Conservation (phyloP, 169 alveolate genomes). For the Cryptosporidium baileyi region DNA sequence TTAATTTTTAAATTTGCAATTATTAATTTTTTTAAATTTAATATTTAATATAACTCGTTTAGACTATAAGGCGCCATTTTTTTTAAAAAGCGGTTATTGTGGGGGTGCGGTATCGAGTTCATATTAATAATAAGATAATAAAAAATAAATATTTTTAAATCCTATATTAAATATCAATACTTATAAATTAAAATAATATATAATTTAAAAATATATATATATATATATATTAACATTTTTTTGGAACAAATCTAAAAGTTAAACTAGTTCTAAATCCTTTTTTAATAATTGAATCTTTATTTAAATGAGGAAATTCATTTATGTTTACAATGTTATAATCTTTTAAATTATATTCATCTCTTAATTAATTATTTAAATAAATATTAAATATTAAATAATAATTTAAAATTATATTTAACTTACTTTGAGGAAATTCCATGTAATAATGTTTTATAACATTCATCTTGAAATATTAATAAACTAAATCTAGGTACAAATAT, state of each 20-base stretch:
- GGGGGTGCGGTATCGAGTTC: too few relatives aligned
- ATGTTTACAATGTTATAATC: conserved; percentile 9
- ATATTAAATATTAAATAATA: background rate
- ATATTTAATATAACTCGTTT: too few relatives aligned
- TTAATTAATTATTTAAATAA: background rate
- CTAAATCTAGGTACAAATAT: conserved; percentile 27
- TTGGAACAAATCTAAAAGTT: conserved; percentile 21
- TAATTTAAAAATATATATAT: background rate
- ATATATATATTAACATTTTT: background rate
- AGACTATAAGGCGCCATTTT: too few relatives aligned
- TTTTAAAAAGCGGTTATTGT: too few relatives aligned
- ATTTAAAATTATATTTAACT: background rate
- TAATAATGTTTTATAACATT: conserved; percentile 32
- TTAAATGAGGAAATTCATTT: background rate
- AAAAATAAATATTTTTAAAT: too few relatives aligned
- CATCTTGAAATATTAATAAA: conserved; percentile 36
- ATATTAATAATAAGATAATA: too few relatives aligned
- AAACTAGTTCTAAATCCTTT: conserved; percentile 55
- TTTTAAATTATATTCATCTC: background rate
- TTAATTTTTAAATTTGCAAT: too few relatives aligned
- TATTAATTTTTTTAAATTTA: too few relatives aligned
- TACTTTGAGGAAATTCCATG: conserved; percentile 60
- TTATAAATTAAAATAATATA: background rate
- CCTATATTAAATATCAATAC: too few relatives aligned
- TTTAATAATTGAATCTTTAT: background rate